These are phyloP conservation scores for Penicillium arizonense DNA, from an alignment of 495 filamentous ascomycete genomes.

Conservation along the genomic window DNA sequence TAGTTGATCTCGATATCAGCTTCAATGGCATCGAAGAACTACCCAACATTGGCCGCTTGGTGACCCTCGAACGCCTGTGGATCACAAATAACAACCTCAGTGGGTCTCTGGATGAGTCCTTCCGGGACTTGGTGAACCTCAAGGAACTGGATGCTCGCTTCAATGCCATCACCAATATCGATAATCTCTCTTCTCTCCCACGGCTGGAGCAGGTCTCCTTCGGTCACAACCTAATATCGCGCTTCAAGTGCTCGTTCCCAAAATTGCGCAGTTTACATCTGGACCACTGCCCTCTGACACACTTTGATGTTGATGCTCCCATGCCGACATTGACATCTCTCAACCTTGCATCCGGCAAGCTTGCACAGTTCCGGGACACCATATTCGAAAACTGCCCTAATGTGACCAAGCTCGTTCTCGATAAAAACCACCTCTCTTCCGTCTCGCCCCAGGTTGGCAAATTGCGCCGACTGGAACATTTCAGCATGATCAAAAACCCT, in stretches of 20 bases:
- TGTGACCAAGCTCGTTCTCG: conserved; percentile 80
- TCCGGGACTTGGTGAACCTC: conserved; percentile 69
- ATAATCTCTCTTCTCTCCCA: conserved; percentile 77
- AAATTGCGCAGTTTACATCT: conserved; percentile 79
- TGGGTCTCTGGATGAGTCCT: conserved; percentile 67
- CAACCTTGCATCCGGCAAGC: conserved; percentile 83
- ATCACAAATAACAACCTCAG: conserved; percentile 90
- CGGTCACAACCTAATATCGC: conserved; percentile 88
- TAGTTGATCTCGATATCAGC: conserved; percentile 94
- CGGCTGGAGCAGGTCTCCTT: conserved; percentile 81
- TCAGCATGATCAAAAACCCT: conserved; percentile 90
- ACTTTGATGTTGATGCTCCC: conserved; percentile 76
- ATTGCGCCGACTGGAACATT: conserved; percentile 78
- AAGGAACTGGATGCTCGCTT: conserved; percentile 93
- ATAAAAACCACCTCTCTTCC: conserved; percentile 93
- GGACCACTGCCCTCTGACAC: conserved; percentile 90
- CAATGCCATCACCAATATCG: conserved; percentile 83
- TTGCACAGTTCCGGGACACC: conserved; percentile 79
- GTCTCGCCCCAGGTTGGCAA: conserved; percentile 81
- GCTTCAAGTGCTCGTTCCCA: conserved; percentile 81
- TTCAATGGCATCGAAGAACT: conserved; percentile 85
- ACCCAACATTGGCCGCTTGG: conserved; percentile 76
- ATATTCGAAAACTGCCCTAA: conserved; percentile 86
- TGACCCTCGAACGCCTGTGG: conserved; percentile 80
- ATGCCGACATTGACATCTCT: conserved; percentile 80